A percentile compares a stretch with the other conserved stretches of the same genome.
Conservation (phyloP, 257 asterid genomes). For the Solanum virginianum region DNA sequence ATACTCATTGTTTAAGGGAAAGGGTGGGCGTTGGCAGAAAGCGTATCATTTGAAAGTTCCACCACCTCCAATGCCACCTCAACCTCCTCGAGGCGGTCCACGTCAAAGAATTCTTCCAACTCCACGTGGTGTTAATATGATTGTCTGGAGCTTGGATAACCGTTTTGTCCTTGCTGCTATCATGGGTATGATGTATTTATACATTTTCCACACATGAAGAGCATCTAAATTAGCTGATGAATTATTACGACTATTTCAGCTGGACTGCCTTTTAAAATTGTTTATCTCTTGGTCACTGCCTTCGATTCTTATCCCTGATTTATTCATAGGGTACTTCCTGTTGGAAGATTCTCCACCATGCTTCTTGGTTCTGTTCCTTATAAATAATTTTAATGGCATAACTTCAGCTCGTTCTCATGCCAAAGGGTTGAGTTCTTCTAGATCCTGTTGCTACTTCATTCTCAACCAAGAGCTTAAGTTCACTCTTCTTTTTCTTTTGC, state of each 20-base stretch:
- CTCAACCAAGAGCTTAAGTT: not conserved
- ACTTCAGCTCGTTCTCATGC: not conserved
- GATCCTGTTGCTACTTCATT: not conserved
- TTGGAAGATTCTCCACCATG: not conserved
- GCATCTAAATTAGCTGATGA: not conserved
- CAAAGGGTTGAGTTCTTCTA: not conserved
- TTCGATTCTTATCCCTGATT: not conserved
- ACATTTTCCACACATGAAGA: not conserved
- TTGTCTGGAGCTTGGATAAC: conserved; percentile 95
- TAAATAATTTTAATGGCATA: not conserved
- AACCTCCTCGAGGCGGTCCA: conserved; percentile 97
- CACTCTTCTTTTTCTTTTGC: not conserved
- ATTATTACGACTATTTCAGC: not conserved
- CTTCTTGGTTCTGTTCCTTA: not conserved
- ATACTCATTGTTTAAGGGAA: conserved; percentile 42
- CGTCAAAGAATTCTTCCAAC: conserved; percentile 98
- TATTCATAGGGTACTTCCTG: not conserved
- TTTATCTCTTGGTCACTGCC: not conserved
- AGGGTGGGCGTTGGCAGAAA: conserved; percentile 83
- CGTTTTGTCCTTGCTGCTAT: conserved; percentile 99
- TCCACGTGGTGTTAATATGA: conserved; percentile 99
- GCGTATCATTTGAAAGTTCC: conserved; percentile 99
- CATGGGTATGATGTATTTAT: conserved; percentile 58
- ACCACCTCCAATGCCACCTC: conserved; percentile 98
- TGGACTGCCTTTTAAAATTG: not conserved